Evolutionary conservation across 208 protist species (phyloP).

Genomic region (Leishmania amazonensis): DNA sequence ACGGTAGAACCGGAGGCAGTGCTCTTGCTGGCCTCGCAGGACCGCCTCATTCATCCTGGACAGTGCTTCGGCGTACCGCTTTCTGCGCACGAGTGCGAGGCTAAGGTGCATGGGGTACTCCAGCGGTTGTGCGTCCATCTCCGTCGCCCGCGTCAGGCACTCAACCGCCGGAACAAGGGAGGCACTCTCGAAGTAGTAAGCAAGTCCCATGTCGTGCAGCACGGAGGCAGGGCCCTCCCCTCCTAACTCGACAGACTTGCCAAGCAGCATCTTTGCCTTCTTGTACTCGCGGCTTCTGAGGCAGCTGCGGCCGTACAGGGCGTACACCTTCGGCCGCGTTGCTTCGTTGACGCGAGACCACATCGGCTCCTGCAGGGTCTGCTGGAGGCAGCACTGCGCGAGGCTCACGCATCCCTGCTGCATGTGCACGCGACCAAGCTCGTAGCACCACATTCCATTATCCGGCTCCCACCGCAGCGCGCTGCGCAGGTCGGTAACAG

Average conservation of each 20-base stretch:
- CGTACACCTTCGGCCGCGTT: slow-evolving; percentile 43
- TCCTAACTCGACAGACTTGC: slow-evolving; percentile 64
- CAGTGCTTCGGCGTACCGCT: slow-evolving; percentile 56
- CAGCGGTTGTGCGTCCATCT: slow-evolving; percentile 51
- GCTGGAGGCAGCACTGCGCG: slow-evolving; percentile 52
- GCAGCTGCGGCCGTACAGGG: slow-evolving; percentile 48
- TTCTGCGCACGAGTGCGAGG: slow-evolving; percentile 63
- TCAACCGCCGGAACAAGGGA: slow-evolving; percentile 45
- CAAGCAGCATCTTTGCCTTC: slow-evolving; percentile 43
- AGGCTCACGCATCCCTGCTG: slow-evolving; percentile 36
- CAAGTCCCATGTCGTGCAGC: slow-evolving; percentile 80
- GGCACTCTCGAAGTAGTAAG: slow-evolving; percentile 66
- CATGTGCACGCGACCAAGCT: slow-evolving; percentile 66
- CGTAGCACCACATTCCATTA: slow-evolving; percentile 84
- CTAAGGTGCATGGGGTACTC: slow-evolving; percentile 78
- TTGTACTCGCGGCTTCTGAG: slow-evolving; percentile 43
- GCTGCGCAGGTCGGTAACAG: slow-evolving; percentile 62
- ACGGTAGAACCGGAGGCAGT: slow-evolving; percentile 73
- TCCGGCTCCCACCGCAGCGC: slow-evolving; percentile 79
- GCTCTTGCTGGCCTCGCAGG: slow-evolving; percentile 39
- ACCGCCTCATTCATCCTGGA: slow-evolving; percentile 76
- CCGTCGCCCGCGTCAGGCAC: slow-evolving; percentile 69
- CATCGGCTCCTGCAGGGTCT: slow-evolving; percentile 52
- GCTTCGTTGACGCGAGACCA: slow-evolving; percentile 40
- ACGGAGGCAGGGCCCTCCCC: slow-evolving; percentile 46